Conservation (phyloP, 2,329 filamentous ascomycete genomes). For the Teratosphaeria destructans region DNA sequence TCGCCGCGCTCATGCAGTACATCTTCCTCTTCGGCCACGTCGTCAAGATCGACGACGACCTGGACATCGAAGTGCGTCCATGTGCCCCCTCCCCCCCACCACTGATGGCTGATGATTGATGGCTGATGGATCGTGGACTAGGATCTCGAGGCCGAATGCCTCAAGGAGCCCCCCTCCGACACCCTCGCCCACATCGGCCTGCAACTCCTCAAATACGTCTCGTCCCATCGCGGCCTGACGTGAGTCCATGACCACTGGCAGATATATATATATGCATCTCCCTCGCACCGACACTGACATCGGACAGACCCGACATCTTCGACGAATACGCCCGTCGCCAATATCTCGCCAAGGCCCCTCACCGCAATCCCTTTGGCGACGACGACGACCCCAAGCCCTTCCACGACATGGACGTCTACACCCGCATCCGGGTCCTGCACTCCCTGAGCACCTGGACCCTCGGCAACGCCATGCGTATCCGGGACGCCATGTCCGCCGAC, state of each 20-base stretch:
- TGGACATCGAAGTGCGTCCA: slow-evolving; percentile 75
- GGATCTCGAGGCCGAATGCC: slow-evolving; percentile 81
- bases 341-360: slow-evolving; percentile 69
- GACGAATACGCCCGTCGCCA: slow-evolving; percentile 89
- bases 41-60: slow-evolving; percentile 78
- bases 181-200: slow-evolving; percentile 73
- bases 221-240: slow-evolving; percentile 86
- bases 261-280: background rate
- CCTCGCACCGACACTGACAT: slow-evolving; percentile 3
- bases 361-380: slow-evolving; percentile 74
- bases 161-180: slow-evolving; percentile 63
- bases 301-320: slow-evolving; percentile 65
- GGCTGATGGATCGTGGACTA: slow-evolving; percentile 27
- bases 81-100: background rate
- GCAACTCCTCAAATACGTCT: slow-evolving; percentile 80
- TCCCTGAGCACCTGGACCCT: slow-evolving; percentile 85
- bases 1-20: slow-evolving; percentile 88
- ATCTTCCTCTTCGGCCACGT: slow-evolving; percentile 81
- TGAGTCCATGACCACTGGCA: slow-evolving; percentile 40
- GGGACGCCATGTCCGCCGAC: slow-evolving; percentile 75
- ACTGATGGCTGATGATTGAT: too few relatives aligned
- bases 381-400: slow-evolving; percentile 66
- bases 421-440: slow-evolving; percentile 74
- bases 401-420: slow-evolving; percentile 68
- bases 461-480: slow-evolving; percentile 73